Conservation (phyloP, 306 rosid species). For the Gastrolobium bilobum region DNA sequence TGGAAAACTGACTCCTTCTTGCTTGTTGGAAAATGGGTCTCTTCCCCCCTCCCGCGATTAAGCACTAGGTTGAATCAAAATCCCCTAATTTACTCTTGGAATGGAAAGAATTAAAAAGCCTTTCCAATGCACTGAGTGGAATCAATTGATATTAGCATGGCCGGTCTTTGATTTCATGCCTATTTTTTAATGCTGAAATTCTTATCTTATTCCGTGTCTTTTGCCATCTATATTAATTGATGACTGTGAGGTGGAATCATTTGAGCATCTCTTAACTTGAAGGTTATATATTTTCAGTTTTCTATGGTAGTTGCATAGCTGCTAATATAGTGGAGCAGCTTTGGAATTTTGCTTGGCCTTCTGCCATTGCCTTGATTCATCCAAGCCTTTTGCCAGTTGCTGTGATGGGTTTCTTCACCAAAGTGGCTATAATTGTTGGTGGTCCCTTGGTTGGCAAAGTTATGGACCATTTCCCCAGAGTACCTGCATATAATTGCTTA, state of each 20-base stretch:
- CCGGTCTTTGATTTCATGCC: conserved; percentile 16
- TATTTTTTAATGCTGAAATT: conserved; percentile 27
- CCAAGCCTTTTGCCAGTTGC: conserved; percentile 98
- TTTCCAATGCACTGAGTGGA: neutral
- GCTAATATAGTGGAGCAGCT: conserved; percentile 95
- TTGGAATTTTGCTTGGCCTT: conserved; percentile 99
- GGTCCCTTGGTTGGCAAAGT: conserved; percentile 90
- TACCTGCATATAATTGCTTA: conserved; percentile 74
- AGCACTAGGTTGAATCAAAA: conserved; percentile 9
- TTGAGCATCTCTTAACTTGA: conserved; percentile 51
- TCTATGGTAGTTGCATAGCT: conserved; percentile 87
- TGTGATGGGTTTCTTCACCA: conserved; percentile 84
- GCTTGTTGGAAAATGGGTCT: conserved; percentile 1
- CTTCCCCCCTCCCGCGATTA: neutral
- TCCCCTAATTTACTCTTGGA: conserved; percentile 22
- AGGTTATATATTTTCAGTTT: conserved; percentile 67
- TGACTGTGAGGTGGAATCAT: conserved; percentile 33
- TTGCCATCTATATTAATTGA: conserved; percentile 21
- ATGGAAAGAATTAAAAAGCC: conserved; percentile 10
- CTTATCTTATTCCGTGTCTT: conserved; percentile 20
- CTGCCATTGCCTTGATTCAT: conserved; percentile 93
- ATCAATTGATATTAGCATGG: conserved; percentile 26
- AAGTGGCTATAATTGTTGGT: conserved; percentile 83
- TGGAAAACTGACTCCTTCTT: neutral
- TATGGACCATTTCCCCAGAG: conserved; percentile 89